Percentiles rank a stretch among this genome's conserved stretches.
Evolutionary conservation across 2,329 filamentous ascomycete genomes (phyloP).

Genomic region (Aspergillus terreus): DNA sequence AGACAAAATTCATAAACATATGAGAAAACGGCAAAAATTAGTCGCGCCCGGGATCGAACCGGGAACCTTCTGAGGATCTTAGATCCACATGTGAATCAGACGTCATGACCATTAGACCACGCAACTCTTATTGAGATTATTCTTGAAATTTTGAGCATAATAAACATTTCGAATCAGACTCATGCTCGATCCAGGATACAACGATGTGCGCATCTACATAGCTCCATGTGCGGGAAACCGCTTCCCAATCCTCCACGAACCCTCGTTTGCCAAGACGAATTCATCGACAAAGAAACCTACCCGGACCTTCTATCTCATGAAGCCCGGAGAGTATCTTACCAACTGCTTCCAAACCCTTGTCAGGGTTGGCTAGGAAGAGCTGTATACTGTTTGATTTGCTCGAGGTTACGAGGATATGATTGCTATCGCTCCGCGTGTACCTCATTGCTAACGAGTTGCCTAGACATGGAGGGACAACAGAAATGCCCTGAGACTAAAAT

Average conservation of each 20-base stretch:
- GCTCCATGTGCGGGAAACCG: background rate
- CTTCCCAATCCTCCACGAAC: background rate
- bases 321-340: slow-evolving; percentile 35
- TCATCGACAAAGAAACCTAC: slow-evolving; percentile 39
- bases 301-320: slow-evolving; percentile 38
- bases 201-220: too few relatives aligned
- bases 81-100: too few relatives aligned
- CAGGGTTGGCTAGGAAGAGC: slow-evolving; percentile 42
- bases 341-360: slow-evolving; percentile 35
- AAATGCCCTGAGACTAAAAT: slow-evolving; percentile 23
- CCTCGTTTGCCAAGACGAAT: slow-evolving; percentile 7
- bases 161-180: too few relatives aligned
- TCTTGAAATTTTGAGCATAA: too few relatives aligned
- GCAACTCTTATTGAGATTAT: too few relatives aligned
- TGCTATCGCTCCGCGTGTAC: background rate
- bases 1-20: too few relatives aligned
- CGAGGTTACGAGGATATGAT: slow-evolving; percentile 27
- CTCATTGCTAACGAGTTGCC: background rate
- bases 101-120: too few relatives aligned
- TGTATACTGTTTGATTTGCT: slow-evolving; percentile 45
- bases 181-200: too few relatives aligned
- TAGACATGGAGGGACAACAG: slow-evolving; percentile 11
- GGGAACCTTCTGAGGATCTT: too few relatives aligned
- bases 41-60: too few relatives aligned
- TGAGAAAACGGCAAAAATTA: too few relatives aligned